Evolutionary conservation across 1,284 basidiomycete genomes (phyloP).

Genomic region (Anthracocystis setariae): DNA sequence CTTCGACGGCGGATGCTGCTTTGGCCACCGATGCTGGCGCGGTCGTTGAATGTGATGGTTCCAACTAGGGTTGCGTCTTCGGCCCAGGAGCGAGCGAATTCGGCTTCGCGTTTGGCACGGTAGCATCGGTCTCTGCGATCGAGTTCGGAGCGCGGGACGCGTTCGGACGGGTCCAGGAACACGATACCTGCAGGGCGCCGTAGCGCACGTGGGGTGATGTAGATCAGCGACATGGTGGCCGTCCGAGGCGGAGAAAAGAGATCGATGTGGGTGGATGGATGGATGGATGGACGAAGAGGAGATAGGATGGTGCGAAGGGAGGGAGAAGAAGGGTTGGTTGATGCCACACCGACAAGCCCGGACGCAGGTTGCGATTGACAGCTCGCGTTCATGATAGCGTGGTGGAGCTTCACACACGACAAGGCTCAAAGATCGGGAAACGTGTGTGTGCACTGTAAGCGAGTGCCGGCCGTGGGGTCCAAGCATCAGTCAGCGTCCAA

Average conservation of each 20-base stretch:
- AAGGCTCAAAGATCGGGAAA: too few relatives aligned
- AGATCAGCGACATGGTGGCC: slow-evolving; percentile 27
- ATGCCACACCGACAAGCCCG: not conserved
- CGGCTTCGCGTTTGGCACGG: slow-evolving; percentile 51
- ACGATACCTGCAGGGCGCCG: slow-evolving; percentile 50
- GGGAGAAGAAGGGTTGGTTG: not conserved
- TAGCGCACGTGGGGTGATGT: slow-evolving; percentile 34
- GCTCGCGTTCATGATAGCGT: too few relatives aligned
- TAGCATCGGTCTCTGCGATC: slow-evolving; percentile 56
- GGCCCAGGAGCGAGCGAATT: slow-evolving; percentile 50
- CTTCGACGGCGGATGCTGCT: slow-evolving; percentile 32
- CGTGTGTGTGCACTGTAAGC: too few relatives aligned
- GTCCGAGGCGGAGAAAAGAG: not conserved
- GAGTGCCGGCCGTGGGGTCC: too few relatives aligned
- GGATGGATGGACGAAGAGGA: too few relatives aligned
- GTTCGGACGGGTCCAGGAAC: slow-evolving; percentile 54
- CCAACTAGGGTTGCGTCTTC: slow-evolving; percentile 60
- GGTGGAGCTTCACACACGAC: too few relatives aligned
- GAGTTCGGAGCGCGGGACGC: slow-evolving; percentile 56
- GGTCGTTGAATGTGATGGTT: slow-evolving; percentile 33
- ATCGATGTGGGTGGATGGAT: too few relatives aligned
- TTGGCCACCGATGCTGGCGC: slow-evolving; percentile 21
- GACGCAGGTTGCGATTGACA: too few relatives aligned
- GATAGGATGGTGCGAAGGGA: too few relatives aligned
- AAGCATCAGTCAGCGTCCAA: too few relatives aligned